A percentile compares a stretch with the other conserved stretches of the same genome.
These are phyloP conservation scores for Mrakia gelida DNA, from an alignment of 768 basidiomycete genomes.

Conservation along the genomic window DNA sequence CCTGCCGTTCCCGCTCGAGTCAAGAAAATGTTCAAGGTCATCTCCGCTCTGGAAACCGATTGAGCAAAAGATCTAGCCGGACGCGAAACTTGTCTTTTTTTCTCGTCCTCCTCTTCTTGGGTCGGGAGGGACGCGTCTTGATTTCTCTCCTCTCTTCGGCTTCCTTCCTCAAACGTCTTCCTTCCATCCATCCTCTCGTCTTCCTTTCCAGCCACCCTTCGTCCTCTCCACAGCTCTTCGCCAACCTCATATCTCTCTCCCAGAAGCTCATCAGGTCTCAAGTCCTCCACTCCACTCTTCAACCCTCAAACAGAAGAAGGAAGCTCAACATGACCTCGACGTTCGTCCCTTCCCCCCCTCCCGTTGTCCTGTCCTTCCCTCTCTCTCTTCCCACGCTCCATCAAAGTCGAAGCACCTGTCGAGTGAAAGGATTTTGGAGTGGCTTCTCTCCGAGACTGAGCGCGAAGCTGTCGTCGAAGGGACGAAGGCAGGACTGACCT, in stretches of 20 bases:
- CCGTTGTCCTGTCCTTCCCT: neutral
- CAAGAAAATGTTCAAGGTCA: neutral
- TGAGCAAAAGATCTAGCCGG: too few relatives aligned
- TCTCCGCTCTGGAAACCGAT: too few relatives aligned
- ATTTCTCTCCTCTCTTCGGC: neutral
- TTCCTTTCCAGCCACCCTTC: too few relatives aligned
- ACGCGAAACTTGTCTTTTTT: too few relatives aligned
- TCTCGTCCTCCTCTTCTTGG: neutral
- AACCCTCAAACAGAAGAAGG: neutral
- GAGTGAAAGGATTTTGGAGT: too few relatives aligned
- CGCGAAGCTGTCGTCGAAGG: too few relatives aligned
- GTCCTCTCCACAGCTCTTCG: neutral
- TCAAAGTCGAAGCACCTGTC: too few relatives aligned
- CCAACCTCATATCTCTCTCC: neutral
- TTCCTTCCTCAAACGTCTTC: neutral
- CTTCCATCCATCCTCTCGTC: neutral
- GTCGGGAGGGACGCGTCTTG: neutral
- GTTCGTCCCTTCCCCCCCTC: neutral
- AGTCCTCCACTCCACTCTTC: neutral
- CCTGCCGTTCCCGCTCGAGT: neutral
- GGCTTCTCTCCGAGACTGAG: too few relatives aligned
- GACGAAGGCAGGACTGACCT: too few relatives aligned
- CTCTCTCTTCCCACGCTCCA: neutral
- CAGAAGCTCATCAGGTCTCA: neutral
- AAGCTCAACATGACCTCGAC: neutral